phyloP scores from a whole-genome alignment of 2,329 filamentous ascomycete genomes.

The Rutstroemia sp. region DNA sequence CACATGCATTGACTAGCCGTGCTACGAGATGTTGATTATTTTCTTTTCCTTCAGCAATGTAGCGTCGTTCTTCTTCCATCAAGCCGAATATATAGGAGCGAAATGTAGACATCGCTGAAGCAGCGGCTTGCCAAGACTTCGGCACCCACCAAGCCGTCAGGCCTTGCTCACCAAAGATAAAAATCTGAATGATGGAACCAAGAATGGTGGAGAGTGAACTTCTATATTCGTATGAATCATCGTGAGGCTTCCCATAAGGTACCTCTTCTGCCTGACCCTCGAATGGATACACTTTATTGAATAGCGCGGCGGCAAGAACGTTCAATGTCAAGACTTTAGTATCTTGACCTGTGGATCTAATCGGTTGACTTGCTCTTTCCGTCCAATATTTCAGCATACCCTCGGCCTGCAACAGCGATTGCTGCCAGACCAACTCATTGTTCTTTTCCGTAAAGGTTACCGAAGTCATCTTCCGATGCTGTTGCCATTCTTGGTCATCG shows the following conservation, averaged over 20 bases:
- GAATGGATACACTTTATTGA: constrained; percentile 5
- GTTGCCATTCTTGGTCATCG: neutral
- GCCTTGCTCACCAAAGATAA: neutral
- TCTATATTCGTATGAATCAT: constrained; percentile 1
- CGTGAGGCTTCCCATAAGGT: neutral
- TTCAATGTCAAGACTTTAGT: neutral
- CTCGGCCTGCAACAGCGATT: neutral
- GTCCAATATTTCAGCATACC: neutral
- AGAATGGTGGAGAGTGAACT: neutral
- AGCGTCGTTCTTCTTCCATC: neutral
- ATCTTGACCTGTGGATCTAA: neutral
- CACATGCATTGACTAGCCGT: neutral
- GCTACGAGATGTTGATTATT: neutral
- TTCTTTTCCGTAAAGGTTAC: neutral
- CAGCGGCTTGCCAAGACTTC: neutral
- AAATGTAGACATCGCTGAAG: neutral
- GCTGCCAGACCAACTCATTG: neutral
- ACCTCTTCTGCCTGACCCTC: neutral
- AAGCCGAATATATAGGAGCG: neutral
- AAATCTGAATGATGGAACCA: neutral
- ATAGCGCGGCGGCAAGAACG: constrained; percentile 1
- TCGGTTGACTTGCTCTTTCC: neutral
- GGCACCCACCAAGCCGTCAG: neutral
- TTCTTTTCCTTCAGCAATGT: neutral
- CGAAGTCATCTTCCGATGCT: constrained; percentile 1